Evolutionary conservation across 352 stramenopile species (phyloP), one percentile per base, ranked within the genome.

Genomic region (Globisporangium cystogenes): DNA sequence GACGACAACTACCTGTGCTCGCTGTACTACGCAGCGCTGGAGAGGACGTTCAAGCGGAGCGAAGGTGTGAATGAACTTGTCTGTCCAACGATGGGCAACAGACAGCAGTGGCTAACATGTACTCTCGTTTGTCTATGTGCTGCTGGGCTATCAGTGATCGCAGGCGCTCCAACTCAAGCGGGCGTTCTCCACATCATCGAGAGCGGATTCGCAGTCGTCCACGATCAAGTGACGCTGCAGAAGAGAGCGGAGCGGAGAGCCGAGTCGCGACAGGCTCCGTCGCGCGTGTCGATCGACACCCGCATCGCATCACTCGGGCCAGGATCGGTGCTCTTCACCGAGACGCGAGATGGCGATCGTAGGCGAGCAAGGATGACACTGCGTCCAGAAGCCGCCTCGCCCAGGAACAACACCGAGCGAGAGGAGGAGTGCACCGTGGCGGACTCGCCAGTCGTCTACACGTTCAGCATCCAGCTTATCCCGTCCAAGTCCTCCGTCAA

Each of bases 1-100:
- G 70, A 81, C 18, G 27, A 48, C 3, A 68, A 76, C 20, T 62
- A 76, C 48, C 20, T 77, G 18, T 79, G 68, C 41, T 70, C 70
- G 4, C 51, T 82, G 2, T 84, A 82, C 42, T 73, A 84, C 47
- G 60, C 65, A 3, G 55, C 59, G 48, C 51, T 60, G 21, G 61
- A 77, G 26, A 47, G 45, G 42, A 44, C 51, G 6, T 84, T 77
- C 47, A 60, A 63, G 23, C 63, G 70, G 2, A 72, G 73, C 18
- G 68, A 84, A 68, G 70, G 72, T 51, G n/a, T 10, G 36, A n/a
- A n/a, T n/a, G n/a, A n/a, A n/a, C n/a, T n/a, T n/a, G n/a, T n/a
- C n/a, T n/a, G n/a, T n/a, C n/a, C n/a, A n/a, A n/a, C n/a, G n/a
- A n/a, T n/a, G n/a, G n/a, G n/a, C n/a, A n/a, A n/a, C n/a, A n/a